A percentile compares a stretch with the other conserved stretches of the same genome.
Evolutionary conservation across 768 basidiomycete species (phyloP).

Genomic region (Trametes elegans): DNA sequence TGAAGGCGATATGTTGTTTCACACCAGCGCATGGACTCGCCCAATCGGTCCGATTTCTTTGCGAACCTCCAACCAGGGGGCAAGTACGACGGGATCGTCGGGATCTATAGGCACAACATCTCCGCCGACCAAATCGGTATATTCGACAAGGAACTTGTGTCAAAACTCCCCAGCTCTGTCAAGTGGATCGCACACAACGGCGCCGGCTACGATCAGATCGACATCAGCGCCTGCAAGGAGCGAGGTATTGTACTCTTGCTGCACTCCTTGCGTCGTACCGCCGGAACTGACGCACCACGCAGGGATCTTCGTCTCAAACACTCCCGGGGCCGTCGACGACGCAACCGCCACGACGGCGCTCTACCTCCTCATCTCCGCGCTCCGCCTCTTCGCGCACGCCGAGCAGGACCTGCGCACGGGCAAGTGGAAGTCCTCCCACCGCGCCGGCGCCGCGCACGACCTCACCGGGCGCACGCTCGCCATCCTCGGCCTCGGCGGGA

Average conservation of each 20-base stretch:
- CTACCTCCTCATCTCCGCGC: constrained; percentile 75
- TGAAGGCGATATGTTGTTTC: too few species aligned
- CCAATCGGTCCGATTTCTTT: constrained; percentile 64
- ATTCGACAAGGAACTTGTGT: constrained; percentile 79
- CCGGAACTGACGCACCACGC: constrained; percentile 18
- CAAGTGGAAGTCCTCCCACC: constrained; percentile 58
- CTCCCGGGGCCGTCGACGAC: constrained; percentile 87
- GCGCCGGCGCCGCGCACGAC: constrained; percentile 54
- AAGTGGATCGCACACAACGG: constrained; percentile 93
- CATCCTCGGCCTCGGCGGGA: constrained; percentile 76
- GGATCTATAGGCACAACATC: constrained; percentile 76
- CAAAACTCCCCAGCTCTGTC: constrained; percentile 59
- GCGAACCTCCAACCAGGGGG: constrained; percentile 59
- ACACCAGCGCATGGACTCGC: constrained; percentile 24
- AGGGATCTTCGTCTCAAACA: constrained; percentile 82
- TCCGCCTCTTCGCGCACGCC: constrained; percentile 68
- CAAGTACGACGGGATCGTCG: constrained; percentile 73
- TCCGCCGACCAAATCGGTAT: constrained; percentile 65
- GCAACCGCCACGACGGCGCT: constrained; percentile 88
- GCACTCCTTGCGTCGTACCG: background rate
- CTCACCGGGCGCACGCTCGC: constrained; percentile 67
- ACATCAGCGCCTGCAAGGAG: constrained; percentile 69
- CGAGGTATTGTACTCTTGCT: constrained; percentile 45
- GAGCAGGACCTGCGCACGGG: constrained; percentile 55
- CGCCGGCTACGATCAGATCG: constrained; percentile 89